Evolutionary conservation across 495 filamentous ascomycete genomes (phyloP).

Genomic region (Lophiotrema nucula): DNA sequence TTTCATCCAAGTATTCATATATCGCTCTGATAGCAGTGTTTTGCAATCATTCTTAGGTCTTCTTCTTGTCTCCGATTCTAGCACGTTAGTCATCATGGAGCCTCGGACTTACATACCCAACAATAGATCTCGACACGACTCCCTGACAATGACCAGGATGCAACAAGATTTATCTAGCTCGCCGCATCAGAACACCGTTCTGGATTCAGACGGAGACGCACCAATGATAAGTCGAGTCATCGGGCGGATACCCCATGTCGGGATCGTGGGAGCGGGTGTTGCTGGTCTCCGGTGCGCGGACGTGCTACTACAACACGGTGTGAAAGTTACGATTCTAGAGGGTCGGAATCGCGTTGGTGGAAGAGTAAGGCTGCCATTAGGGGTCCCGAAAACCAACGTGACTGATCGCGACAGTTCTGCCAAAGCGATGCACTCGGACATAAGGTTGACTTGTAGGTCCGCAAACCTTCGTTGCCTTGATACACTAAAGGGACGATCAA

Average conservation of each 20-base stretch:
- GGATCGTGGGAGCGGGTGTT: constrained; percentile 81
- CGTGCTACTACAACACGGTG: constrained; percentile 72
- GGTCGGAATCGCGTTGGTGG: constrained; percentile 82
- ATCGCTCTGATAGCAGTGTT: too few relatives aligned
- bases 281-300: constrained; percentile 87
- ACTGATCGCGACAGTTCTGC: constrained; percentile 29
- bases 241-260: constrained; percentile 53
- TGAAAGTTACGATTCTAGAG: constrained; percentile 81
- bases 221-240: constrained; percentile 19
- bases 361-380: constrained; percentile 58
- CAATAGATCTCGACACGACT: background rate
- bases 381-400: too few relatives aligned
- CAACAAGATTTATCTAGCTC: constrained; percentile 28
- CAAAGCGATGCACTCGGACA: constrained; percentile 40
- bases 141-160: constrained; percentile 24
- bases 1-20: too few relatives aligned
- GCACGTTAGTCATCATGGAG: constrained; percentile 12
- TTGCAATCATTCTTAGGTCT: too few relatives aligned
- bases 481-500: background rate
- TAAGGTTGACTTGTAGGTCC: constrained; percentile 53
- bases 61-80: background rate
- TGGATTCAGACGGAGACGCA: constrained; percentile 16
- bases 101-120: constrained; percentile 21
- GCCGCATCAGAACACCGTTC: constrained; percentile 25
- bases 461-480: constrained; percentile 4